These are phyloP conservation scores for Inonotus hispidus DNA, from an alignment of 1,284 basidiomycete genomes.

Conservation along the genomic window DNA sequence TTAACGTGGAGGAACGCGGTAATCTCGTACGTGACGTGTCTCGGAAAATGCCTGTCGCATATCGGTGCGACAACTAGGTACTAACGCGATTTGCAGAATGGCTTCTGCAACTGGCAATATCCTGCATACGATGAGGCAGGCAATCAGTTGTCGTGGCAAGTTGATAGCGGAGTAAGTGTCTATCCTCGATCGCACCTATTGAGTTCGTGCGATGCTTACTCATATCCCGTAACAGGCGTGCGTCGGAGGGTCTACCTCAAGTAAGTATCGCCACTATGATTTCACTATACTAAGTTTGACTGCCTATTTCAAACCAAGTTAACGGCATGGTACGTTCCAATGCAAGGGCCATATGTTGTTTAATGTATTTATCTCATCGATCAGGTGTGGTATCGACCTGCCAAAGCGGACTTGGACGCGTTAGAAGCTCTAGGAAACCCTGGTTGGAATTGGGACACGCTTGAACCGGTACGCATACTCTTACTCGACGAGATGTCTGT, in stretches of 20 bases:
- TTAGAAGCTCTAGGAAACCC: constrained; percentile 19
- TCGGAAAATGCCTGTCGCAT: neutral
- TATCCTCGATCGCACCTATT: neutral
- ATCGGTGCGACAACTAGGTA: neutral
- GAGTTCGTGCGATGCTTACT: neutral
- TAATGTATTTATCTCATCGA: neutral
- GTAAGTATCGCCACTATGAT: neutral
- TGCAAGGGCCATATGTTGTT: too few relatives aligned
- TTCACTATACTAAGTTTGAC: neutral
- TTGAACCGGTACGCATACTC: constrained; percentile 11
- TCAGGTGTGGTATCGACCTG: constrained; percentile 16
- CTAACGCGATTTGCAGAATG: neutral
- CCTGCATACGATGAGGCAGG: constrained; percentile 10
- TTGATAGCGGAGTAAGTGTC: constrained; percentile 11
- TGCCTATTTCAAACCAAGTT: neutral
- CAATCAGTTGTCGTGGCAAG: constrained; percentile 5
- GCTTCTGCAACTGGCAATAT: constrained; percentile 15
- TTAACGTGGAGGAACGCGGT: constrained; percentile 6
- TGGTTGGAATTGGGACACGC: constrained; percentile 22
- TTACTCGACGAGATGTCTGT: neutral
- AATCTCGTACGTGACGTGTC: constrained; percentile 1
- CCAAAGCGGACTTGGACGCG: constrained; percentile 19
- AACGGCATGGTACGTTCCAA: constrained; percentile 9
- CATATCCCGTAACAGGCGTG: constrained; percentile 3
- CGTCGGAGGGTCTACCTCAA: constrained; percentile 13